phyloP scores from a whole-genome alignment of 495 filamentous ascomycete genomes.

The Hamigera avellanea region DNA sequence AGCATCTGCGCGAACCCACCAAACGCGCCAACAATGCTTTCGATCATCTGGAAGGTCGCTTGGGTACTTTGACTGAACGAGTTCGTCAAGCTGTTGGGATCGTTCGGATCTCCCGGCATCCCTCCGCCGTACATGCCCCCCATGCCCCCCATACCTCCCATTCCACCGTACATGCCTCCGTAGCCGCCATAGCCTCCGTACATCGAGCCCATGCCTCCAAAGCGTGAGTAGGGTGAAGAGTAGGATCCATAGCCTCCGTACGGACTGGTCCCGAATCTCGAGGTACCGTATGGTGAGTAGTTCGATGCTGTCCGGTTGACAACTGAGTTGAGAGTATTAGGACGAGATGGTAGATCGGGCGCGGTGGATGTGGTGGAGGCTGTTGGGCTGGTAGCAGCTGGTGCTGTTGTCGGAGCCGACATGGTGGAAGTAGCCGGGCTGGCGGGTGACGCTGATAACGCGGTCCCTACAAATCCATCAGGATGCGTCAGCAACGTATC shows the following conservation, averaged over 20 bases:
- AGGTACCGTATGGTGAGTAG: constrained; percentile 64
- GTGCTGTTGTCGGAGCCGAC: constrained; percentile 22
- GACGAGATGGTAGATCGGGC: constrained; percentile 71
- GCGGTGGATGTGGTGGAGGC: constrained; percentile 34
- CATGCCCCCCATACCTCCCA: constrained; percentile 40
- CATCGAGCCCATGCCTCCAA: constrained; percentile 42
- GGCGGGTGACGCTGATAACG: constrained; percentile 24
- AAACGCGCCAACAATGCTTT: constrained; percentile 93
- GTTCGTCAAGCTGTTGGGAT: constrained; percentile 84
- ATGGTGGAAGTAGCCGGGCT: constrained; percentile 31
- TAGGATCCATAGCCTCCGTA: constrained; percentile 35
- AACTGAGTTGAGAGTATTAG: constrained; percentile 61
- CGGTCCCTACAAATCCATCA: constrained; percentile 19
- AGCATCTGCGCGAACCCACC: constrained; percentile 98
- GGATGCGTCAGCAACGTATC: too few species aligned
- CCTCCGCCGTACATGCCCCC: constrained; percentile 18
- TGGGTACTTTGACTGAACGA: constrained; percentile 85
- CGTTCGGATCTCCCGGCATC: constrained; percentile 60
- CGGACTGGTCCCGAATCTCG: constrained; percentile 41
- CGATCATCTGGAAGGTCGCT: constrained; percentile 98
- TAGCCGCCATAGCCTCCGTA: constrained; percentile 32
- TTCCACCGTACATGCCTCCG: constrained; percentile 39
- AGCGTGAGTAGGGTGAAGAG: constrained; percentile 7
- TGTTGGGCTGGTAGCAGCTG: constrained; percentile 27
- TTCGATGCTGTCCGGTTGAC: constrained; percentile 75